phyloP scores from a whole-genome alignment of 2,329 filamentous ascomycete genomes.

The Dactylonectria macrodidyma region DNA sequence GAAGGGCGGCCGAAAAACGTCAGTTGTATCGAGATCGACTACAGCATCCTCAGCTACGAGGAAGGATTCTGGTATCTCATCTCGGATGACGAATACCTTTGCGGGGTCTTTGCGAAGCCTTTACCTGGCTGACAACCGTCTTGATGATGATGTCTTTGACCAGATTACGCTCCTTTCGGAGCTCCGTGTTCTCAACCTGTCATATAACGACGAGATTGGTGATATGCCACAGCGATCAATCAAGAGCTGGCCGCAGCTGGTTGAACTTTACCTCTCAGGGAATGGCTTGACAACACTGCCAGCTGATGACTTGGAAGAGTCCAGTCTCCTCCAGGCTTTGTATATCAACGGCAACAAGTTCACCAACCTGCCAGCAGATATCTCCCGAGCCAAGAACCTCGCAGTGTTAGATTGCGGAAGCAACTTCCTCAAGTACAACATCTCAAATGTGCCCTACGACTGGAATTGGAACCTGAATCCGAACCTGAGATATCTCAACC shows the following conservation, averaged over 20 bases:
- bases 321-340: constrained; percentile 87
- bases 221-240: constrained; percentile 93
- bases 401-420: constrained; percentile 94
- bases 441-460: constrained; percentile 98
- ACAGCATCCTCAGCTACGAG: constrained; percentile 70
- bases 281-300: constrained; percentile 94
- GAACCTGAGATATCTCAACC: constrained; percentile 93
- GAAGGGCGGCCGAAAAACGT: constrained; percentile 87
- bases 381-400: constrained; percentile 93
- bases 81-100: constrained; percentile 87
- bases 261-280: constrained; percentile 94
- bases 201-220: constrained; percentile 89
- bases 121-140: constrained; percentile 91
- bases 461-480: constrained; percentile 99
- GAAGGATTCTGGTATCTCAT: constrained; percentile 92
- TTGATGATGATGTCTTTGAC: constrained; percentile 96
- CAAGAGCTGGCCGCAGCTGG: constrained; percentile 89
- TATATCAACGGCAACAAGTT: constrained; percentile 99
- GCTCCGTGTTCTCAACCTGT: constrained; percentile 89
- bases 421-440: constrained; percentile 97
- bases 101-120: constrained; percentile 87
- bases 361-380: constrained; percentile 93
- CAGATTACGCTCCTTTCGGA: constrained; percentile 88
- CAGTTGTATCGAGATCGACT: constrained; percentile 79
- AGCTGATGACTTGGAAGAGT: constrained; percentile 93